Evolutionary conservation across 345 rosid species (phyloP), one percentile per base, ranked within the genome.

Genomic region (Populus deltoides): DNA sequence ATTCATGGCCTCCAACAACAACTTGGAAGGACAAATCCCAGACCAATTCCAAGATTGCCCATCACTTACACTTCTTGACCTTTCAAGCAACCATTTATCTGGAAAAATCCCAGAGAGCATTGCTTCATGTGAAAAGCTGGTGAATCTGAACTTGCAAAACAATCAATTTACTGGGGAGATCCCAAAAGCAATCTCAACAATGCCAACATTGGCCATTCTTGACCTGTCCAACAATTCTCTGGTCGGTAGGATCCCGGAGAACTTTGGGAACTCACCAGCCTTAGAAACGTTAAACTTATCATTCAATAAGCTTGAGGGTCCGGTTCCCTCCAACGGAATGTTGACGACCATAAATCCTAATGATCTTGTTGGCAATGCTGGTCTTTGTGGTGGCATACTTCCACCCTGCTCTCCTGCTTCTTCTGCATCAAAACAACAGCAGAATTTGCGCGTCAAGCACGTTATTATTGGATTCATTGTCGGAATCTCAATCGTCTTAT

Each of bases 161-260:
- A 95, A 95, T 74, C 84, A 73, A 33, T 84, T 95, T 74, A 86
- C 82, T 0, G 98, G 97, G 31, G 89, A 84, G 72, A 93, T 95
- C 81, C 99, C 98, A 0, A 82, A 84, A 74, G 79, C 90, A 49
- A 77, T 92, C 70, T 87, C 93, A 3, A 88, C 85, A 82, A 93
- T 95, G 99, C 89, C 97, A 7, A 82, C 97, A 59, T 88, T 95
- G 72, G 90, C 99, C 38, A 85, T 93, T 78, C 87, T 93, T n/a
- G 97, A 96, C 86, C 90, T 93, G 31, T 91, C 97, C 61, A 91
- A 91, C 83, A 96, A 93, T 75, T 92, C 93, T 29, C 69, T 96
- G 72, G 88, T 87, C 31, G 98, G 97, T 6, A 82, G 87, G 65
- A 92, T 96, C 61, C 99, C 94, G 0, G 89, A 87, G 70, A 88